Evolutionary conservation across 371 early-diverging fungal genomes (phyloP), one percentile per base, ranked within the genome.

Genomic region (Mortierella sp.): DNA sequence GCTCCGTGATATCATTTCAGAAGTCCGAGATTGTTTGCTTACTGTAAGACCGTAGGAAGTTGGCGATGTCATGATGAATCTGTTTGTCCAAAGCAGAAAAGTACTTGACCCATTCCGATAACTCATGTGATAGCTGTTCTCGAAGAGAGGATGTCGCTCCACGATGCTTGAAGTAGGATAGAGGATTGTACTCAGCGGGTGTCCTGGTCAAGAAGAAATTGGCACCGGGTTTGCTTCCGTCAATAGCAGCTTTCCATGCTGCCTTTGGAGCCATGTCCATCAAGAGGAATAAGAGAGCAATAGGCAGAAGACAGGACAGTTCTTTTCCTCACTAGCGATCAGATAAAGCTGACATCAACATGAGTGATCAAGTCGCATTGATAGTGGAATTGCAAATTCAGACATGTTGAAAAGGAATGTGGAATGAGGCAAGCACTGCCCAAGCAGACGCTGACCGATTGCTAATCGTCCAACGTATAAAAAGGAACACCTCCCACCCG

Each of bases 391-490:
- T 61, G 64, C 53, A 61, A 70, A 64, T 55, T 48, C 40, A 47
- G 64, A 11, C 24, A 66, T 72, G 53, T 53, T 72, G 72, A 44
- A 22, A 66, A 50, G 22, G 48, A 43, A 66, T 65, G 55, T 29
- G 26, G 61, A 24, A 41, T 67, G 66, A 73, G 74, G 68, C 50
- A 73, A 72, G 39, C 74, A 68, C 74, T 68, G 68, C 69, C 69
- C 69, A 74, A 74, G 43, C 74, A 74, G 68, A 64, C 74, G 74
- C 24, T 34, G 50, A 68, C 63, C 68, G 74, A 74, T 64, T 68
- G 39, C 58, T 0, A 29, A 52, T 74, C 74, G 68, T 64, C 68
- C 74, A 53, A 64, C 74, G 64, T 68, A 74, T 74, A 74, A 13
- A 73, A 64, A 74, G 67, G 52, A 64, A 68, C 64, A 74, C 74